A percentile compares a stretch with the other conserved stretches of the same genome.
Evolutionary conservation across 75 land plant genomes (phyloP).

Genomic region (Sequoiadendron giganteum): DNA sequence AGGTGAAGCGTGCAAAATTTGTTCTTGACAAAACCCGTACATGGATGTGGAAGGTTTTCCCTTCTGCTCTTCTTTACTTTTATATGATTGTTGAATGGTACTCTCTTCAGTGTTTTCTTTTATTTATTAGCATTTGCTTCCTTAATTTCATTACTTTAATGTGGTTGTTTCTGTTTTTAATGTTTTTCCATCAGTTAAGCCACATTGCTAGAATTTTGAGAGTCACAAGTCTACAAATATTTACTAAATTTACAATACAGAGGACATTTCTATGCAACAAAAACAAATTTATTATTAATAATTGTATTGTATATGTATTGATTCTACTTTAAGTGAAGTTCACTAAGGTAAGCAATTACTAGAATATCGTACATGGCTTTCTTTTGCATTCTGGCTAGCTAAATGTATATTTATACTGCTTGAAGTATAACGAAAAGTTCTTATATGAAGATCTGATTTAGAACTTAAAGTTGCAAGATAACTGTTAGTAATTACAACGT

Average conservation of each 20-base stretch:
- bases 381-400: neutral
- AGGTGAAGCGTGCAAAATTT: slow-evolving; percentile 92
- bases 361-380: neutral
- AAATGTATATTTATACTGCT: neutral
- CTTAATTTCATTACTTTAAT: neutral
- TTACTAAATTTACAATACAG: neutral
- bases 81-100: neutral
- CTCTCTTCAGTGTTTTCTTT: neutral
- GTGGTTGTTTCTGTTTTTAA: neutral
- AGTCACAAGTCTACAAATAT: neutral
- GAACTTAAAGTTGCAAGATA: neutral
- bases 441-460: neutral
- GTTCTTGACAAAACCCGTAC: slow-evolving; percentile 96
- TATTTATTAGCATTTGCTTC: neutral
- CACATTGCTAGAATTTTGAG: neutral
- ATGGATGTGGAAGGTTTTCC: slow-evolving; percentile 95
- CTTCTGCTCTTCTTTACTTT: neutral
- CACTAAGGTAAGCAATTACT: neutral
- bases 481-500: neutral
- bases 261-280: neutral
- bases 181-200: neutral
- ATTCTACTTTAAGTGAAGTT: neutral
- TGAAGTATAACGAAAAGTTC: neutral
- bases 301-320: neutral
- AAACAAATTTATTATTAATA: neutral